A percentile compares a stretch with the other conserved stretches of the same genome.
phyloP scores from a whole-genome alignment of 1,139 yeast genomes.

The Taphrina deformans region DNA sequence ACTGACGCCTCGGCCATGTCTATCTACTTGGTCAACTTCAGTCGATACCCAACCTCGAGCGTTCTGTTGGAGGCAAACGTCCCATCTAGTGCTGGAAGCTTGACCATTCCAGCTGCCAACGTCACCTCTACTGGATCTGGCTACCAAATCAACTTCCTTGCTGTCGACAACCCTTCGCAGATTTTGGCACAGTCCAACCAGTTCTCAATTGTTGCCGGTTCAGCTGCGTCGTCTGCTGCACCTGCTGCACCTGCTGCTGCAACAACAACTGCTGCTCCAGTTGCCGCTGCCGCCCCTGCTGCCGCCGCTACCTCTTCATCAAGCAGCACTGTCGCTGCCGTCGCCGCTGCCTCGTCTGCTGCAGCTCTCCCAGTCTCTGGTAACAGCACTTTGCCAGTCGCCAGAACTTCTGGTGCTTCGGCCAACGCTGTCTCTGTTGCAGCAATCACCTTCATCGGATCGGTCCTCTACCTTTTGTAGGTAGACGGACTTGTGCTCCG shows the following conservation, averaged over 20 bases:
- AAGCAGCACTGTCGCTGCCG: background rate
- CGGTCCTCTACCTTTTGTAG: background rate
- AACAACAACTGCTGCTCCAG: background rate
- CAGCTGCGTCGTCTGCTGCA: background rate
- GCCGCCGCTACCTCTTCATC: background rate
- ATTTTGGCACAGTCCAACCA: conserved; percentile 30
- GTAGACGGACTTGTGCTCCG: too few species aligned
- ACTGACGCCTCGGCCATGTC: conserved; percentile 17
- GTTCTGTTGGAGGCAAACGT: conserved; percentile 8
- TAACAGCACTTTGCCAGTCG: background rate
- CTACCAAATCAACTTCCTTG: conserved; percentile 27
- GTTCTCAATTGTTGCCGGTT: conserved; percentile 19
- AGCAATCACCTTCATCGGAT: background rate
- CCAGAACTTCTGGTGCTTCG: background rate
- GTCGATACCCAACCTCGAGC: conserved; percentile 23
- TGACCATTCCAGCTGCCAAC: conserved; percentile 9
- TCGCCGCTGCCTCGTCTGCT: background rate
- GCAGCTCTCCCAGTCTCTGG: background rate
- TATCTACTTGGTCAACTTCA: conserved; percentile 29
- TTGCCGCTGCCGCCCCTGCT: conserved; percentile 1
- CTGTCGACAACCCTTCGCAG: conserved; percentile 24
- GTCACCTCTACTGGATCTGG: conserved; percentile 13
- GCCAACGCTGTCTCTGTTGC: background rate
- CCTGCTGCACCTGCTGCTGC: background rate
- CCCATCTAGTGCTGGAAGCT: conserved; percentile 2